A percentile compares a stretch with the other conserved stretches of the same genome.
Conservation (phyloP, 495 filamentous ascomycete genomes). For the Acidomyces sp. region DNA sequence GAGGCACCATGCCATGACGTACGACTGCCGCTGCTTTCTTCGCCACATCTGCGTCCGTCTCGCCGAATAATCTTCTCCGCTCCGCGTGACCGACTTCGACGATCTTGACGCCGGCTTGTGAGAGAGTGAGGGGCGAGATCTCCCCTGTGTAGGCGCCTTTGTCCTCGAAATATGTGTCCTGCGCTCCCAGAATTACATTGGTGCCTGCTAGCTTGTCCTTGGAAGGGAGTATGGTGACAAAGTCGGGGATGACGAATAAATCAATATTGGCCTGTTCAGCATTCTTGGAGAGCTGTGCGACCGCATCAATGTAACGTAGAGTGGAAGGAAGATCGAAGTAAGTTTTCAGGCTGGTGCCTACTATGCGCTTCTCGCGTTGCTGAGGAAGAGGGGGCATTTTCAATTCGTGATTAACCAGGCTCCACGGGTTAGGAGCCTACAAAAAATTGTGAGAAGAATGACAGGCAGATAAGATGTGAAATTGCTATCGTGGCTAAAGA, state of each 20-base stretch:
- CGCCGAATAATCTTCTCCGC: constrained; percentile 51
- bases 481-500: no score
- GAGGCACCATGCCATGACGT: constrained; percentile 56
- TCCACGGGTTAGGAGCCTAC: no score
- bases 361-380: constrained; percentile 45
- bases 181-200: constrained; percentile 52
- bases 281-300: constrained; percentile 35
- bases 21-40: constrained; percentile 55
- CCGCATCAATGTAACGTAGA: constrained; percentile 43
- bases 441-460: no score
- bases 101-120: constrained; percentile 50
- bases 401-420: no score
- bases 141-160: constrained; percentile 64
- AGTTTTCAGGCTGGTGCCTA: constrained; percentile 74
- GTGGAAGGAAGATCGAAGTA: constrained; percentile 63
- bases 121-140: constrained; percentile 53
- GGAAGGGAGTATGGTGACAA: constrained; percentile 49
- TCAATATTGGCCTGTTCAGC: constrained; percentile 33
- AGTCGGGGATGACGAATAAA: constrained; percentile 62
- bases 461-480: no score
- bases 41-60: constrained; percentile 50
- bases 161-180: constrained; percentile 57
- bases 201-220: constrained; percentile 36
- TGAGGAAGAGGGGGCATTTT: constrained; percentile 32
- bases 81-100: constrained; percentile 76